Base-by-base conservation (phyloP, 345 rosid species). In the Hevea brasiliensis region DNA sequence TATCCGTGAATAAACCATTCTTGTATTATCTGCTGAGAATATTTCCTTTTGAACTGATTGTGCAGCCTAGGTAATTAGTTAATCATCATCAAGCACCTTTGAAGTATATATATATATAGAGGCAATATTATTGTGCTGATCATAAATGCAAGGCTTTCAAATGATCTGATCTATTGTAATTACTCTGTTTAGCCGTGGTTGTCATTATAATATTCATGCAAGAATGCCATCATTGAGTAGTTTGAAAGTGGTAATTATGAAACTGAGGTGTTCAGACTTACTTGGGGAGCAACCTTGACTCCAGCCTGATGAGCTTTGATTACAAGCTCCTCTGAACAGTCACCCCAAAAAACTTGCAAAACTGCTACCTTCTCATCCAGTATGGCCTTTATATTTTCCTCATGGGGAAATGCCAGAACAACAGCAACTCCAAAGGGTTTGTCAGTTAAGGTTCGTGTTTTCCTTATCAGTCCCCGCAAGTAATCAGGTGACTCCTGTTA, bases 261-360 rank as follows among this genome's bases (percentile, higher is more conserved):
- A 63, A 21, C 21, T 40, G 23, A n/a, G n/a, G n/a, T 26, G 50
- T 40, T 2, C 4, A 60, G 15, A 78, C 82, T 84, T 74, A 93
- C 98, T 81, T 93, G 95, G 42, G 91, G 98, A 82, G 89, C 84
- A 80, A 93, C 85, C 75, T 87, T 91, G 77, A 87, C 88, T 3
- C 93, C 91, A 17, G 87, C 89, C 53, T 17, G 47, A 66, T 86
- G 97, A 75, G 97, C 95, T 61, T 77, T 76, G 24, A 76, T 70
- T 0, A 93, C 85, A 61, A 93, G 91, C 79, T 88, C 92, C 77
- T 79, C 66, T 3, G 97, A 76, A 77, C 88, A 86, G 35, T 88
- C 87, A 61, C 97, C 98, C 98, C 98, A 91, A 73, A 79, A 93
- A 55, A 89, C 82, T 76, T 93, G 97, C 80, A 91, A 77, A n/a